Evolutionary conservation across 345 rosid species (phyloP).

Genomic region (Psidium friedrichsthalianum): DNA sequence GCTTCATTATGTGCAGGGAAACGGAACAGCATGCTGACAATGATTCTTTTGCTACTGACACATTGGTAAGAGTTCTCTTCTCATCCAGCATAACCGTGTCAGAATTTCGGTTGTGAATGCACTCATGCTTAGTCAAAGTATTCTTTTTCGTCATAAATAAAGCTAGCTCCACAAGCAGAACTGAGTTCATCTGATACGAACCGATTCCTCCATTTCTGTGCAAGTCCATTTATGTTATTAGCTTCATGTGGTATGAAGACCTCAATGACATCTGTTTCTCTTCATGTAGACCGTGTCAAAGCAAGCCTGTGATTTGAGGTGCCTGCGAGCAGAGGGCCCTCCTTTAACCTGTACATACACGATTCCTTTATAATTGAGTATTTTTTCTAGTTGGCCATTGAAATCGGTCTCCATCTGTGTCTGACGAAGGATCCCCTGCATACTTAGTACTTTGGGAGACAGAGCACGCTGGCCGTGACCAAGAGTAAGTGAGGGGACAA

Average conservation of each 20-base stretch:
- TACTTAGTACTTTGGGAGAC: background rate
- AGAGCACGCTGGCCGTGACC: background rate
- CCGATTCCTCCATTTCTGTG: background rate
- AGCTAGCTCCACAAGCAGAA: background rate
- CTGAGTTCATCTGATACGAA: background rate
- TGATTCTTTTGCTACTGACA: background rate
- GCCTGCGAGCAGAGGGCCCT: background rate
- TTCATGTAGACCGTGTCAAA: background rate
- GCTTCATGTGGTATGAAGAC: background rate
- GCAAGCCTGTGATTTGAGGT: background rate
- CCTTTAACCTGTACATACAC: background rate
- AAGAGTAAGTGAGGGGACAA: background rate
- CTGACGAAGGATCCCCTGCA: background rate
- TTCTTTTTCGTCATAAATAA: background rate
- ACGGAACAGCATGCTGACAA: background rate
- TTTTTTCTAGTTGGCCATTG: background rate
- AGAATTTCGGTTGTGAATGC: background rate
- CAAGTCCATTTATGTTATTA: background rate
- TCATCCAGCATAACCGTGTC: background rate
- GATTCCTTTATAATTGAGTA: background rate
- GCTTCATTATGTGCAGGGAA: background rate
- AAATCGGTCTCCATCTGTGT: background rate
- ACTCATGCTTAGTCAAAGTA: background rate
- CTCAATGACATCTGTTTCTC: background rate
- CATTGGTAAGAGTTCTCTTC: background rate